These are phyloP conservation scores for Podospora bellae-mahoneyi DNA, from an alignment of 495 filamentous ascomycete species.

Conservation along the genomic window DNA sequence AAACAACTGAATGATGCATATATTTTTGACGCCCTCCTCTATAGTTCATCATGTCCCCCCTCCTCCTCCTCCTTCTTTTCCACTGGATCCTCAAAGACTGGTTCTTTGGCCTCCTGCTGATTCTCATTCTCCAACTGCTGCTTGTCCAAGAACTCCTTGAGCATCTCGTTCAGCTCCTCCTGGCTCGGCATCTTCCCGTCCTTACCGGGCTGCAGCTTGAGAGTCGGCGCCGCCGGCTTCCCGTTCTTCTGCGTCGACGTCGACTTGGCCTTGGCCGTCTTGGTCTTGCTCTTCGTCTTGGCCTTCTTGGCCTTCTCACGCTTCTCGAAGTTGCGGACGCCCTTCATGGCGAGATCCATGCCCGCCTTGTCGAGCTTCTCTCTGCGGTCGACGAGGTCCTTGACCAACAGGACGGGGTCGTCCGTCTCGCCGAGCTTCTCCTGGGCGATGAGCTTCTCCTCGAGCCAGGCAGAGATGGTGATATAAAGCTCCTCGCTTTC, in stretches of 20 bases:
- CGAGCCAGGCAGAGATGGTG: slow-evolving; percentile 60
- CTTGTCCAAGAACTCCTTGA: slow-evolving; percentile 42
- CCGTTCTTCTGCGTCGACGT: slow-evolving; percentile 34
- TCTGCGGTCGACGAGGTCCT: slow-evolving; percentile 60
- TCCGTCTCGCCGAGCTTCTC: slow-evolving; percentile 63
- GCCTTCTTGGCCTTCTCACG: slow-evolving; percentile 48
- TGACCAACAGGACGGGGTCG: slow-evolving; percentile 64
- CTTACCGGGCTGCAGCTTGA: slow-evolving; percentile 38
- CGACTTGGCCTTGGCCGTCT: slow-evolving; percentile 34
- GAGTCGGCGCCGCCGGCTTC: slow-evolving; percentile 36
- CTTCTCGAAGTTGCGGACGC: slow-evolving; percentile 57
- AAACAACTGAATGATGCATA: not conserved
- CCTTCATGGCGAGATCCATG: slow-evolving; percentile 68
- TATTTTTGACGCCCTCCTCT: slow-evolving; percentile 19
- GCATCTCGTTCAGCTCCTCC: slow-evolving; percentile 50
- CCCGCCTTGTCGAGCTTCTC: slow-evolving; percentile 62
- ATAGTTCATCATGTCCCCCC: slow-evolving; percentile 49
- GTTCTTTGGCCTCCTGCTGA: slow-evolving; percentile 24
- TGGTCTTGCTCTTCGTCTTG: slow-evolving; percentile 38
- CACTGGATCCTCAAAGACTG: slow-evolving; percentile 21
- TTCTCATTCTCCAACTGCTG: slow-evolving; percentile 32
- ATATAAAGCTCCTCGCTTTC: slow-evolving; percentile 48
- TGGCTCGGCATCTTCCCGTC: slow-evolving; percentile 40
- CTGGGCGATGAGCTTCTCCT: slow-evolving; percentile 61
- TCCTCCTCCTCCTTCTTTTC: slow-evolving; percentile 44